Base-by-base conservation (phyloP, 805 yeast genomes). In the Grigorovia transvaalensis region DNA sequence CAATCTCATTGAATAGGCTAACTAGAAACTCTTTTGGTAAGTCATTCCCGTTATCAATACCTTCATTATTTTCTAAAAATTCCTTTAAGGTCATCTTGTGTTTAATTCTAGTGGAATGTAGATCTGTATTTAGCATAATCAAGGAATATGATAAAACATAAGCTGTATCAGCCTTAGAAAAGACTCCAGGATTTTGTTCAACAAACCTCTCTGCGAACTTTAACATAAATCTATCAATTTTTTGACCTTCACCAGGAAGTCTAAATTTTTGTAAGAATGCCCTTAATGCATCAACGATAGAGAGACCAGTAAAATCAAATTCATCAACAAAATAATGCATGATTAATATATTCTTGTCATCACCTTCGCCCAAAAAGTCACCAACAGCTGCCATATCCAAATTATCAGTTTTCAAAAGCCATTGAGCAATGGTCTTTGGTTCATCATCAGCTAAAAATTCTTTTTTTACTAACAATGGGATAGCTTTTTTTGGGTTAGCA, bases 221-320 rank as follows among this genome's bases (percentile, higher is more conserved):
- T 65, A 93, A 78, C 96, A 95, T 88, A 64, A 83, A 88, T 59
- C 99, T 78, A 73, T 93, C 99, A 64, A 93, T 91, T 63, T 93
- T 91, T 71, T 93, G 99, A 5, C 96, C 90, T 70, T 93, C 99
- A 49, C 99, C 99, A 2, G 99, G 99, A 54, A 93, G 76, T 66
- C 99, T 77, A 71, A 93, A 95, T 47, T 81, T 76, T 63, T 95
- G 99, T 53, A 93, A 74, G 62, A 88, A 88, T 15, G 71, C 73
- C 58, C 99, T 78, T 72, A 93, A 73, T 0, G 98, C 95, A 58
- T 84, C 95, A 15, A 90, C 89, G 63, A 93, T 89, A 1, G 81
- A 72, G 57, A 76, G 65, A 38, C 75, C 74, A 5, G 76, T 70
- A 66, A 93, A 91, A 51, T 89, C 87, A 82, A 93, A 83, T 56